Conservation (phyloP, 352 stramenopile species). For the Phytophthora agathidicida region DNA sequence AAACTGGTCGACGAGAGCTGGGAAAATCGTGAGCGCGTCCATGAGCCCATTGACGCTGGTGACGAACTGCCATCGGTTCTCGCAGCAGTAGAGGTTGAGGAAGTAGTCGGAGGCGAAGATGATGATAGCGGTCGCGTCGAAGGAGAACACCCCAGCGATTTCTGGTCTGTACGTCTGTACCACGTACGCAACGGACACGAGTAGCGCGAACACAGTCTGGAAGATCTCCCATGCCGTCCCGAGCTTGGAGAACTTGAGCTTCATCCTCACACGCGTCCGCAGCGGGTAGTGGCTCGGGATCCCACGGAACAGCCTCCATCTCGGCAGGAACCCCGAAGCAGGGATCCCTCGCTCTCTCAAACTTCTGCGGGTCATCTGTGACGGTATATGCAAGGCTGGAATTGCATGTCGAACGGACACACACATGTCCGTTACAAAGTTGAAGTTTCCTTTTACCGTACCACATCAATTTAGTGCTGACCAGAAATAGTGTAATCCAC, state of each 20-base stretch:
- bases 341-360: conserved; percentile 16
- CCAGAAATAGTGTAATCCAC: neutral
- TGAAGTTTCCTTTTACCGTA: conserved; percentile 20
- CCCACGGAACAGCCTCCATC: conserved; percentile 51
- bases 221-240: conserved; percentile 63
- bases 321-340: conserved; percentile 10
- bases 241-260: conserved; percentile 57
- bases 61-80: conserved; percentile 56
- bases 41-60: conserved; percentile 64
- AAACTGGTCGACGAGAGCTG: conserved; percentile 49
- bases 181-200: conserved; percentile 60
- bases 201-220: conserved; percentile 60
- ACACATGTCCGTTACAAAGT: no score
- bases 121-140: conserved; percentile 48
- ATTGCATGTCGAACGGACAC: neutral
- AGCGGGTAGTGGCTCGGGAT: conserved; percentile 61
- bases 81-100: conserved; percentile 69
- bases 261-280: conserved; percentile 60
- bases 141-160: conserved; percentile 15
- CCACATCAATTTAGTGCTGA: conserved; percentile 6
- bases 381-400: conserved; percentile 3
- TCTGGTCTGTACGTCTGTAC: conserved; percentile 51
- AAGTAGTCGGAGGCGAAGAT: conserved; percentile 64
- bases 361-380: conserved; percentile 19
- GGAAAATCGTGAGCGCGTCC: conserved; percentile 67